Evolutionary conservation across 2,329 filamentous ascomycete genomes (phyloP).

Genomic region (Xenoacremonium recifei): DNA sequence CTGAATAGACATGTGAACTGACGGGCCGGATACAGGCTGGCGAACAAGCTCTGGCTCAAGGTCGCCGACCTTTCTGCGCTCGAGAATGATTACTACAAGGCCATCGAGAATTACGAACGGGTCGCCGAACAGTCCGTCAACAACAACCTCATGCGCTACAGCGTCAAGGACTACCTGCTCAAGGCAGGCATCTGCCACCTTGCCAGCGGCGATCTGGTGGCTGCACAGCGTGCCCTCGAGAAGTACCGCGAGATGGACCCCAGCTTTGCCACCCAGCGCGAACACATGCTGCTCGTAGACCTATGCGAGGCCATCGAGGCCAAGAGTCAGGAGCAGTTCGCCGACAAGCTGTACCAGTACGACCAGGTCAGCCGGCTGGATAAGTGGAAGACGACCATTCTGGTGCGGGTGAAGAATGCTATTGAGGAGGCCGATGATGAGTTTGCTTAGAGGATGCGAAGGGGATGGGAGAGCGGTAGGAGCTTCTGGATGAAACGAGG

Average conservation of each 20-base stretch:
- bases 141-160: slow-evolving; percentile 92
- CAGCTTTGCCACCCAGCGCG: slow-evolving; percentile 72
- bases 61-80: slow-evolving; percentile 84
- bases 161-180: slow-evolving; percentile 92
- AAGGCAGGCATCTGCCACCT: slow-evolving; percentile 93
- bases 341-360: slow-evolving; percentile 83
- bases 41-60: slow-evolving; percentile 93
- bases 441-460: slow-evolving; percentile 32
- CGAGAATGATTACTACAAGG: slow-evolving; percentile 79
- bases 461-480: neutral
- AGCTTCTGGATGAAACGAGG: neutral
- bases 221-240: slow-evolving; percentile 75
- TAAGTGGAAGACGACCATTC: slow-evolving; percentile 91
- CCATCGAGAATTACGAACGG: slow-evolving; percentile 79
- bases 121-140: slow-evolving; percentile 75
- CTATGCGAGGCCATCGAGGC: slow-evolving; percentile 72
- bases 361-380: slow-evolving; percentile 92
- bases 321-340: slow-evolving; percentile 78
- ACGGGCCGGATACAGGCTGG: slow-evolving; percentile 54
- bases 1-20: neutral
- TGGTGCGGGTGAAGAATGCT: slow-evolving; percentile 78
- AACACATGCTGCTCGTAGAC: slow-evolving; percentile 78
- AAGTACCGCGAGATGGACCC: slow-evolving; percentile 79
- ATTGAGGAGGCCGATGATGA: slow-evolving; percentile 62
- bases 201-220: slow-evolving; percentile 70